Evolutionary conservation across 2,329 filamentous ascomycete species (phyloP).

Genomic region (Phaeosphaeriaceae sp.): DNA sequence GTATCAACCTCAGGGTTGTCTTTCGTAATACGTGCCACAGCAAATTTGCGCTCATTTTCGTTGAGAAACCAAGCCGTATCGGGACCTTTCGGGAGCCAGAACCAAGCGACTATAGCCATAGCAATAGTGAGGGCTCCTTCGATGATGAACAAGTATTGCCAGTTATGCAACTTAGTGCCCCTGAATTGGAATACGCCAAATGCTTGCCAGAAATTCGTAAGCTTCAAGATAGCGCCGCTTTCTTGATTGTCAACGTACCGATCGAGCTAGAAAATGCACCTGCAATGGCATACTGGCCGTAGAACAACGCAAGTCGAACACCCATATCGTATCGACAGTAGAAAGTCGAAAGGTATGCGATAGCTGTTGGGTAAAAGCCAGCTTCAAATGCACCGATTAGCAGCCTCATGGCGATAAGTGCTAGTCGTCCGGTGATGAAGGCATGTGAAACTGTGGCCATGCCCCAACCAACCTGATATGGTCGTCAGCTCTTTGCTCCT

Average conservation of each 20-base stretch:
- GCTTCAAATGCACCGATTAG: slow-evolving; percentile 57
- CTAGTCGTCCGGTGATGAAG: slow-evolving; percentile 21
- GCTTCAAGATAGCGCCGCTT: too few species aligned
- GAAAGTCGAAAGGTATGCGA: slow-evolving; percentile 62
- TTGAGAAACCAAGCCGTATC: slow-evolving; percentile 48
- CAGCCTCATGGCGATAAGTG: slow-evolving; percentile 28
- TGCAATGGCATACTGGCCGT: slow-evolving; percentile 51
- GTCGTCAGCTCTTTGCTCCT: neutral
- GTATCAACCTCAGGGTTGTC: slow-evolving; percentile 14
- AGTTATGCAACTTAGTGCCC: slow-evolving; percentile 52
- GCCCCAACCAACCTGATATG: slow-evolving; percentile 31
- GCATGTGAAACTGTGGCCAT: slow-evolving; percentile 30
- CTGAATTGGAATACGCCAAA: slow-evolving; percentile 57
- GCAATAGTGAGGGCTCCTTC: slow-evolving; percentile 47
- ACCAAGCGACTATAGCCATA: slow-evolving; percentile 34
- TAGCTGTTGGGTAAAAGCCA: slow-evolving; percentile 61
- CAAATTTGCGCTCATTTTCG: slow-evolving; percentile 26
- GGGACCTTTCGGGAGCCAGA: slow-evolving; percentile 35
- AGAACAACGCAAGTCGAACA: slow-evolving; percentile 54
- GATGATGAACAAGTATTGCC: slow-evolving; percentile 56
- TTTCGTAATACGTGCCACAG: slow-evolving; percentile 18
- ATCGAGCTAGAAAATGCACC: slow-evolving; percentile 52
- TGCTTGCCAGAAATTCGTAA: slow-evolving; percentile 10
- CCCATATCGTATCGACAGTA: slow-evolving; percentile 52
- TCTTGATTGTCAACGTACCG: slow-evolving; percentile 9